phyloP scores from a whole-genome alignment of 1,284 basidiomycete genomes.

The Grifola frondosa region DNA sequence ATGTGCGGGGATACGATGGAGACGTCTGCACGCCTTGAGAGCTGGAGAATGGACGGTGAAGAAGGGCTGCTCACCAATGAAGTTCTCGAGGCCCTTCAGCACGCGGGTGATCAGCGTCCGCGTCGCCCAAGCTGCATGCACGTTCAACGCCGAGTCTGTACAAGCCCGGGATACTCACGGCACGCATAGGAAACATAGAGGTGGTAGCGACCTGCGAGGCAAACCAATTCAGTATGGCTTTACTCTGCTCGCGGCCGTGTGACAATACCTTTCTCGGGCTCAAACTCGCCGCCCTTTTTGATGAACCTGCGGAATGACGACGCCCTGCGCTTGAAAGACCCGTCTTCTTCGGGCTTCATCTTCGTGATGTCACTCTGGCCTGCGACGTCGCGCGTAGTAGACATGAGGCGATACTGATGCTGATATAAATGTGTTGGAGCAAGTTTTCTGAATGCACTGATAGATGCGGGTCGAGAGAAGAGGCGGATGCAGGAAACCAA shows the following conservation, averaged over 20 bases:
- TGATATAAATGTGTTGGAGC: no score
- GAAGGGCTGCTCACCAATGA: slow-evolving; percentile 59
- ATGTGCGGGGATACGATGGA: slow-evolving; percentile 93
- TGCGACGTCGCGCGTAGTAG: slow-evolving; percentile 15
- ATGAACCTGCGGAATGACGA: slow-evolving; percentile 78
- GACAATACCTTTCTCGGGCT: slow-evolving; percentile 72
- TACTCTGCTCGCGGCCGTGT: neutral
- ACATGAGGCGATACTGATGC: slow-evolving; percentile 10
- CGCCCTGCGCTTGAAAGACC: slow-evolving; percentile 78
- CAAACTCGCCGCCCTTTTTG: slow-evolving; percentile 70
- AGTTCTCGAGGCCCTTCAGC: slow-evolving; percentile 88
- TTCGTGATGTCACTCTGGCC: slow-evolving; percentile 55
- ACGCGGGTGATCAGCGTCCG: slow-evolving; percentile 86
- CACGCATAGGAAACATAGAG: slow-evolving; percentile 83
- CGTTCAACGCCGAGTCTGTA: neutral
- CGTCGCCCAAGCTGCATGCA: slow-evolving; percentile 82
- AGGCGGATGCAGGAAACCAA: no score
- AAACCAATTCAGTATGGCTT: neutral
- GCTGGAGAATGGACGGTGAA: neutral
- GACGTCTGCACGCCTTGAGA: slow-evolving; percentile 50
- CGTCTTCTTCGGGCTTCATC: slow-evolving; percentile 54
- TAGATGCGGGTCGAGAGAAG: no score
- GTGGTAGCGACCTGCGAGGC: slow-evolving; percentile 75
- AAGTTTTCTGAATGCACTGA: no score
- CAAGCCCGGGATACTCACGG: slow-evolving; percentile 51